Base-by-base conservation (phyloP, 177 flowering plant genomes). In the Vitis hybrid region DNA sequence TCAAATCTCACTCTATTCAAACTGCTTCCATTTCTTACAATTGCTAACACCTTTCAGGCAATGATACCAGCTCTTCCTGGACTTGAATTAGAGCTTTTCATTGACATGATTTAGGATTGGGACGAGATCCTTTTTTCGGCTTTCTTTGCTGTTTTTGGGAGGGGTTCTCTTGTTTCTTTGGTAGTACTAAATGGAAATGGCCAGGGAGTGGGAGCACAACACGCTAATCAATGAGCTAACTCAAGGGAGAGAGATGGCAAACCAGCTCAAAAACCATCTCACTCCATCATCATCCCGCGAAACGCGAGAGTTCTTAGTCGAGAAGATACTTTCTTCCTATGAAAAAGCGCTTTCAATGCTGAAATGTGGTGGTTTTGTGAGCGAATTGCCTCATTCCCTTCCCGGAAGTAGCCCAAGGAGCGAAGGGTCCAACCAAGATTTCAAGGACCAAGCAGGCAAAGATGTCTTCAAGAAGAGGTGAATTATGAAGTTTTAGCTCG, bases 341-440 rank as follows among this genome's bases (percentile, higher is more conserved):
- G 84, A 86, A 49, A 86, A 83, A 72, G 82, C 87, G 1, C 76
- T 88, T 5, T 65, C 78, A 13, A 19, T 78, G 59, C 81, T 87
- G 2, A 75, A 81, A 39, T 66, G 49, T 52, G 52, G 12, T 64
- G 51, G 21, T 16, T 3, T 9, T 19, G n/a, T 19, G 8, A 67
- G 18, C 5, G 69, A 51, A 39, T 66, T 72, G 0, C 68, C 72
- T 1, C 55, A 11, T 31, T 63, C 77, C 21, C 22, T 66, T 50
- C 59, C 62, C 57, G 55, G 56, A 8, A 7, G 62, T 21, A 79
- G 80, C 66, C 80, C 84, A 2, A 51, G 49, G 15, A 76, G 78
- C 65, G 83, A 80, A 19, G 74, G 21, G 11, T 77, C 70, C 39
- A 69, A 65, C 55, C 59, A 21, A 31, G 72, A 71, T 31, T 57